Percentiles rank a stretch among this genome's conserved stretches.
phyloP scores from a whole-genome alignment of 768 basidiomycete species.

The Mycena rosella region DNA sequence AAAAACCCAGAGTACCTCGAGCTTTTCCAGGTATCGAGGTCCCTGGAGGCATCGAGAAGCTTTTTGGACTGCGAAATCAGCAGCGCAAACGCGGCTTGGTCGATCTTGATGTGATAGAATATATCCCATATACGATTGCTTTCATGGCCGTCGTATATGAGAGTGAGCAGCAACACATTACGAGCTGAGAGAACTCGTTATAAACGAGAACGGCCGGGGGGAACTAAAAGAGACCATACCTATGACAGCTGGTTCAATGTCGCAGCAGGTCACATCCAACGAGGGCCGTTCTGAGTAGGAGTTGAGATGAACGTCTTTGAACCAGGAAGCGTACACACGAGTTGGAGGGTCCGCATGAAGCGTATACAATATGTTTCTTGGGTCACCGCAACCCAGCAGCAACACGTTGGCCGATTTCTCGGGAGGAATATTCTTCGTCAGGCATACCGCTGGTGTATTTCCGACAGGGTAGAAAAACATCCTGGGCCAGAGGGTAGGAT shows the following conservation, averaged over 20 bases:
- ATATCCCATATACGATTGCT: constrained; percentile 47
- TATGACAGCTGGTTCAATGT: constrained; percentile 52
- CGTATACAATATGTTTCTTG: constrained; percentile 61
- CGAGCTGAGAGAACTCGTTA: constrained; percentile 43
- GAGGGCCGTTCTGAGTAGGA: constrained; percentile 15
- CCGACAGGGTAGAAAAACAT: constrained; percentile 64
- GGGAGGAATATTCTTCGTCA: constrained; percentile 56
- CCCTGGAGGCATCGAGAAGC: constrained; percentile 41
- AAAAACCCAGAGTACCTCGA: constrained; percentile 45
- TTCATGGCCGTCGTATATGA: constrained; percentile 45
- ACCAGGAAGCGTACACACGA: constrained; percentile 26
- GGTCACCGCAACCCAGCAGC: constrained; percentile 63
- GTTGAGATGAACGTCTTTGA: neutral
- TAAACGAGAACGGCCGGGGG: neutral
- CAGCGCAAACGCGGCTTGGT: constrained; percentile 39
- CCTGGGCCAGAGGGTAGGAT: constrained; percentile 52
- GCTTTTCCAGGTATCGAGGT: constrained; percentile 43
- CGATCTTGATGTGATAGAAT: constrained; percentile 52
- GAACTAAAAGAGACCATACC: constrained; percentile 40
- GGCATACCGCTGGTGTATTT: constrained; percentile 60
- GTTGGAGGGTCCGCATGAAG: constrained; percentile 42
- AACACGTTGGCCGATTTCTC: constrained; percentile 57
- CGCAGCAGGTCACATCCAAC: constrained; percentile 56
- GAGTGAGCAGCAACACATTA: constrained; percentile 51
- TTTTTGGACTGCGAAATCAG: constrained; percentile 46